Evolutionary conservation across 129 eudicot species (phyloP), one percentile per base, ranked within the genome.

Genomic region (Centaurea solstitialis): DNA sequence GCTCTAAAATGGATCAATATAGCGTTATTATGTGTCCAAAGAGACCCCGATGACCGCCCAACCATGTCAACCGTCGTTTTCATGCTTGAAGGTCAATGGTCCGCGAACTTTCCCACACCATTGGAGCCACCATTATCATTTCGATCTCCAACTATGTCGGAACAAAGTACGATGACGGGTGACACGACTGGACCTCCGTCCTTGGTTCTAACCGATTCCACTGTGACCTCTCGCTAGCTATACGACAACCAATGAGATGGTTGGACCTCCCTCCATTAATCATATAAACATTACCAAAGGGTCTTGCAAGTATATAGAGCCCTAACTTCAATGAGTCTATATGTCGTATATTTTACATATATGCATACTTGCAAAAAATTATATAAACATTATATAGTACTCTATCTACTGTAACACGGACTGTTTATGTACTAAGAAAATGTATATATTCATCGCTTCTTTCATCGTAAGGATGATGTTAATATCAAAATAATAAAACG

Each of bases 11-110:
- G 87, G 82, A 75, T 87, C 8, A 77, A 77, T 21, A 79, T 82
- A 2, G 89, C 82, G 7, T 15, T 86, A 23, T 71, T 86, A 18
- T 87, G 90, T 7, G 87, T 87, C 17, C 87, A 87, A 83, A 82
- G 76, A 26, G 87, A 83, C 9, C 79, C 87, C 6, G 41, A 59
- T 6, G 79, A 73, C 11, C 83, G 90, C 24, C 90, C 90, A n/a
- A 83, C 87, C 21, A 87, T 87, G 87, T 71, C 81, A 15, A 40
- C 82, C 0, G 85, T 83, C 18, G 83, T 80, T 22, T 64, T 76
- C 33, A 79, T 83, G 87, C 86, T 87, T 1, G 84, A 79, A 53
- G 81, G 85, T 37, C 79, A 83, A 72, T 62, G 82, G 86, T 43
- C 75, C 13, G 4, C 76, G 9, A 82, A 68, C 73, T 79, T 83